These are phyloP conservation scores for Apiospora arundinis DNA, from an alignment of 2,329 filamentous ascomycete genomes.

Conservation along the genomic window DNA sequence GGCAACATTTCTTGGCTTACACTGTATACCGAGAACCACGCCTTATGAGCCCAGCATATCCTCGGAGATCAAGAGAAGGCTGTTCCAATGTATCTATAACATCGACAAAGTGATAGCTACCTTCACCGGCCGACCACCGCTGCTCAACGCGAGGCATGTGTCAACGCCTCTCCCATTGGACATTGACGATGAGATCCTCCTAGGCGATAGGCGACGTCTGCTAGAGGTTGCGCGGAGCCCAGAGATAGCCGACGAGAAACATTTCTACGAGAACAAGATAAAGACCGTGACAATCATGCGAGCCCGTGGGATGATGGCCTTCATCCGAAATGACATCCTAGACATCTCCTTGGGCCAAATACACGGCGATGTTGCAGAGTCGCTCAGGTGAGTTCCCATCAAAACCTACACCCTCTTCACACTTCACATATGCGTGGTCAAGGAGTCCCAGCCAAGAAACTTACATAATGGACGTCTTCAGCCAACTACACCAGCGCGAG, in stretches of 20 bases:
- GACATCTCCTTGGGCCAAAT: constrained; percentile 52
- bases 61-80: constrained; percentile 43
- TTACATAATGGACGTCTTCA: constrained; percentile 20
- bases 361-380: constrained; percentile 43
- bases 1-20: constrained; percentile 45
- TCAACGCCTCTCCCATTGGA: constrained; percentile 61
- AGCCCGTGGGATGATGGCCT: constrained; percentile 52
- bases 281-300: constrained; percentile 52
- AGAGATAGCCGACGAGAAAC: background rate
- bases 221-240: constrained; percentile 39
- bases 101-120: constrained; percentile 58
- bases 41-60: constrained; percentile 42
- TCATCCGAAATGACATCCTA: constrained; percentile 61
- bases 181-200: constrained; percentile 54
- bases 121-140: constrained; percentile 61
- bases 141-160: constrained; percentile 58
- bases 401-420: background rate
- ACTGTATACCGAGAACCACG: constrained; percentile 34
- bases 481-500: constrained; percentile 42
- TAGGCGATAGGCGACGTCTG: constrained; percentile 50
- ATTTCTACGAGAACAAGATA: constrained; percentile 41
- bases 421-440: no score
- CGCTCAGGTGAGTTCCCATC: constrained; percentile 29
- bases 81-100: constrained; percentile 46
- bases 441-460: background rate